A percentile compares a stretch with the other conserved stretches of the same genome.
phyloP scores from a whole-genome alignment of 495 filamentous ascomycete genomes.

The Hyphodiscus hymeniophilus region DNA sequence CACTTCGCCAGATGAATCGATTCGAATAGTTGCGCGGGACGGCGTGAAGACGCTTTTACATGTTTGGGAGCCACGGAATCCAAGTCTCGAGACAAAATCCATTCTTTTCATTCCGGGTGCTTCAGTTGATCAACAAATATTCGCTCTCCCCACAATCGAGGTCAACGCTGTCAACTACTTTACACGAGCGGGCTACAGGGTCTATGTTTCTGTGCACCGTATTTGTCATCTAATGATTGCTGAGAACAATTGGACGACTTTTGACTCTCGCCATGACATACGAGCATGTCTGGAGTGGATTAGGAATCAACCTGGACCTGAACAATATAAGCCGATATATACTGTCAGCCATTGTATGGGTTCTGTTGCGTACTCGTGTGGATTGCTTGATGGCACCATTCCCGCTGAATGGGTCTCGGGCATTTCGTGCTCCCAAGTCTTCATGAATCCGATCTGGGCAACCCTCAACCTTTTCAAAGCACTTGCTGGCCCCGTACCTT shows the following conservation, averaged over 20 bases:
- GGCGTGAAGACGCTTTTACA: conserved; percentile 44
- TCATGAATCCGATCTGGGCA: conserved; percentile 55
- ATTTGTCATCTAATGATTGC: conserved; percentile 48
- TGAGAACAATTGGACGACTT: conserved; percentile 47
- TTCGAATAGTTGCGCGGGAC: conserved; percentile 39
- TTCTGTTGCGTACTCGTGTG: conserved; percentile 47
- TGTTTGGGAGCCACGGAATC: conserved; percentile 41
- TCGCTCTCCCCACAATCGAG: conserved; percentile 53
- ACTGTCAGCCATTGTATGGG: conserved; percentile 62
- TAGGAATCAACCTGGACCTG: conserved; percentile 27
- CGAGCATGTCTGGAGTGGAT: conserved; percentile 49
- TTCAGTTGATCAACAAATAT: conserved; percentile 56
- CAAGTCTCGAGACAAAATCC: conserved; percentile 30
- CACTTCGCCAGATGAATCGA: conserved; percentile 29
- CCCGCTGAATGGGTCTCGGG: conserved; percentile 48
- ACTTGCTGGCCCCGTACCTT: conserved; percentile 33
- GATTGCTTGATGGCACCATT: conserved; percentile 58
- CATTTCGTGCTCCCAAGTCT: conserved; percentile 55
- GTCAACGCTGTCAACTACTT: conserved; percentile 61
- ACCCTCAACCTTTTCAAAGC: conserved; percentile 53
- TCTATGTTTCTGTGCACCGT: conserved; percentile 51
- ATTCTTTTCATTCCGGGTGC: conserved; percentile 56
- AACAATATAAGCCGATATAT: conserved; percentile 36
- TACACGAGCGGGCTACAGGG: conserved; percentile 47
- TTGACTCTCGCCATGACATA: conserved; percentile 55